phyloP scores from a whole-genome alignment of 306 rosid genomes.

The Quercus parvula region DNA sequence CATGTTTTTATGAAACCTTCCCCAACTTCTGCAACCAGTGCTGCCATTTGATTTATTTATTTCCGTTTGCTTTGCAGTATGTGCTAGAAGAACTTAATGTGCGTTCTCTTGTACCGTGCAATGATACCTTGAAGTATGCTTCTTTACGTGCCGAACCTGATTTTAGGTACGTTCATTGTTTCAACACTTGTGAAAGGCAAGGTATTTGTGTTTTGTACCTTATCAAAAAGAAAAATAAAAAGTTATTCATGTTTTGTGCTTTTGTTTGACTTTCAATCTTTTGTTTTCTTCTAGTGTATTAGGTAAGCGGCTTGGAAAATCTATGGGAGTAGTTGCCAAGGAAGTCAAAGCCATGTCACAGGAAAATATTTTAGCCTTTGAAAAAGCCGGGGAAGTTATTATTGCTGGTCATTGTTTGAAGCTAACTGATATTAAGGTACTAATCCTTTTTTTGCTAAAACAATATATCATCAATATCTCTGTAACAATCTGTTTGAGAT shows the following conservation, averaged over 20 bases:
- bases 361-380: slow-evolving; percentile 81
- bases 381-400: slow-evolving; percentile 71
- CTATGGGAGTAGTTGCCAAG: slow-evolving; percentile 81
- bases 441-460: slow-evolving; percentile 9
- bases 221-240: neutral
- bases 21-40: neutral
- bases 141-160: slow-evolving; percentile 91
- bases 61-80: slow-evolving; percentile 52
- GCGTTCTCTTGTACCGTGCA: slow-evolving; percentile 78
- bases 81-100: slow-evolving; percentile 90
- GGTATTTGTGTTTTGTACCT: neutral
- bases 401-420: slow-evolving; percentile 72
- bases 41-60: slow-evolving; percentile 10
- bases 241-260: neutral
- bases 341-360: slow-evolving; percentile 86
- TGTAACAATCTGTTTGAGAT: neutral
- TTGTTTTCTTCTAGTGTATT: slow-evolving; percentile 47
- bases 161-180: slow-evolving; percentile 59
- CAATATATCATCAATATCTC: neutral
- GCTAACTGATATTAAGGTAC: slow-evolving; percentile 85
- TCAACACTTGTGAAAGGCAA: slow-evolving; percentile 6
- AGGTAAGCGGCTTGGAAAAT: slow-evolving; percentile 90
- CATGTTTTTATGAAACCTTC: neutral
- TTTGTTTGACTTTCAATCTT: slow-evolving; percentile 8
- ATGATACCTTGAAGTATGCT: slow-evolving; percentile 80